Conservation (phyloP, 495 filamentous ascomycete species). For the Penicillium robsamsonii region DNA sequence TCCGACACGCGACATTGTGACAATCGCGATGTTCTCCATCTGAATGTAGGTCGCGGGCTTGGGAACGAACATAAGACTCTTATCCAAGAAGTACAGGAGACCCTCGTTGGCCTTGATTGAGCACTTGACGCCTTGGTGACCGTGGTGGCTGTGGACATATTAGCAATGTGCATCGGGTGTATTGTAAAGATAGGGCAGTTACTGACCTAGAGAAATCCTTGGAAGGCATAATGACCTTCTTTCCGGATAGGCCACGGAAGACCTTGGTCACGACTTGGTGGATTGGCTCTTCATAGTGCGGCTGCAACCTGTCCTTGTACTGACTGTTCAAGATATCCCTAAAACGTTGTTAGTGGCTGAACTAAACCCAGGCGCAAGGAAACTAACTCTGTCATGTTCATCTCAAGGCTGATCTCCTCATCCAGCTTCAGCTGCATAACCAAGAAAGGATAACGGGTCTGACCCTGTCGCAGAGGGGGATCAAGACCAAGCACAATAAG, state of each 20-base stretch:
- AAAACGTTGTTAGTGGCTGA: slow-evolving; percentile 9
- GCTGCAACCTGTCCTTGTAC: slow-evolving; percentile 83
- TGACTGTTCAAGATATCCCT: slow-evolving; percentile 68
- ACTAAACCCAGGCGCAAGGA: background rate
- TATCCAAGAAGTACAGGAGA: slow-evolving; percentile 93
- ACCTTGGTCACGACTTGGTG: slow-evolving; percentile 90
- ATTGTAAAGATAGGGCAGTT: slow-evolving; percentile 11
- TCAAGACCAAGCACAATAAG: slow-evolving; percentile 95
- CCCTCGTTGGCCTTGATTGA: slow-evolving; percentile 99
- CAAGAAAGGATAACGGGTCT: slow-evolving; percentile 96
- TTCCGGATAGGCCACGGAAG: slow-evolving; percentile 88
- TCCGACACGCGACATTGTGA: slow-evolving; percentile 94
- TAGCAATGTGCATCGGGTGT: background rate
- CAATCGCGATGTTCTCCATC: slow-evolving; percentile 81
- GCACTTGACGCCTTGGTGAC: slow-evolving; percentile 95
- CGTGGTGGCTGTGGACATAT: slow-evolving; percentile 65
- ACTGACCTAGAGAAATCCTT: slow-evolving; percentile 77
- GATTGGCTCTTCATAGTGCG: slow-evolving; percentile 88
- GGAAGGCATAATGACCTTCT: slow-evolving; percentile 89
- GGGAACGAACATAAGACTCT: slow-evolving; percentile 98
- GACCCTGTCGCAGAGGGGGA: slow-evolving; percentile 92
- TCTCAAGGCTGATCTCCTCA: slow-evolving; percentile 92
- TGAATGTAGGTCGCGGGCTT: slow-evolving; percentile 97
- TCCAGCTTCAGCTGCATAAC: slow-evolving; percentile 99
- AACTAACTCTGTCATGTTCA: slow-evolving; percentile 92